Percentiles rank a stretch among this genome's conserved stretches.
phyloP scores from a whole-genome alignment of 2,329 filamentous ascomycete genomes.

The Sarocladium brachiariae region DNA sequence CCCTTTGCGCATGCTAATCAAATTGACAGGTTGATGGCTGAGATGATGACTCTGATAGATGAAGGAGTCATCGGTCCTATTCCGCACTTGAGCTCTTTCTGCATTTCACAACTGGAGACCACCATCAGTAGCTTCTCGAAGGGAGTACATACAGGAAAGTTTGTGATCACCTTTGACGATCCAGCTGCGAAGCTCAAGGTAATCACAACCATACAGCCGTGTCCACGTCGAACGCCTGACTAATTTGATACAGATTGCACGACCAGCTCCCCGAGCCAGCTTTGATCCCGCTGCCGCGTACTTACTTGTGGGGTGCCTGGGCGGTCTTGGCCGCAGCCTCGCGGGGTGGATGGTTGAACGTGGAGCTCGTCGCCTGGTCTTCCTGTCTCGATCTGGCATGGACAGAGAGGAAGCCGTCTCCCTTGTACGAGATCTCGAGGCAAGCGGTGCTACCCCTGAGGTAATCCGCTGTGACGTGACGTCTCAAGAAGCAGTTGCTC shows the following conservation, averaged over 20 bases:
- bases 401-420: slow-evolving; percentile 18
- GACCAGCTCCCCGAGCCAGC: background rate
- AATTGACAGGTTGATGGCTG: too few species aligned
- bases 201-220: background rate
- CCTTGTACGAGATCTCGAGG: slow-evolving; percentile 15
- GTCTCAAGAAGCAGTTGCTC: slow-evolving; percentile 14
- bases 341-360: slow-evolving; percentile 23
- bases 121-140: slow-evolving; percentile 4
- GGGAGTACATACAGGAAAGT: slow-evolving; percentile 8
- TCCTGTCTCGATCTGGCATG: slow-evolving; percentile 22
- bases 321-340: slow-evolving; percentile 27
- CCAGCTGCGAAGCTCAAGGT: slow-evolving; percentile 1
- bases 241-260: background rate
- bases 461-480: slow-evolving; percentile 19
- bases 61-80: slow-evolving; percentile 8
- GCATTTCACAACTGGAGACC: slow-evolving; percentile 8
- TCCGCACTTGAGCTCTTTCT: background rate
- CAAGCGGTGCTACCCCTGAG: slow-evolving; percentile 15
- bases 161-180: slow-evolving; percentile 6
- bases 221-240: background rate
- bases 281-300: slow-evolving; percentile 8
- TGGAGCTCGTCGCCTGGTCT: slow-evolving; percentile 24
- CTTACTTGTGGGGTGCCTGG: slow-evolving; percentile 17
- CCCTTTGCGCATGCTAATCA: too few species aligned
- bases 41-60: too few species aligned